A percentile compares a stretch with the other conserved stretches of the same genome.
phyloP scores from a whole-genome alignment of 805 yeast genomes.

The Saccharomyces kudriavzevii region DNA sequence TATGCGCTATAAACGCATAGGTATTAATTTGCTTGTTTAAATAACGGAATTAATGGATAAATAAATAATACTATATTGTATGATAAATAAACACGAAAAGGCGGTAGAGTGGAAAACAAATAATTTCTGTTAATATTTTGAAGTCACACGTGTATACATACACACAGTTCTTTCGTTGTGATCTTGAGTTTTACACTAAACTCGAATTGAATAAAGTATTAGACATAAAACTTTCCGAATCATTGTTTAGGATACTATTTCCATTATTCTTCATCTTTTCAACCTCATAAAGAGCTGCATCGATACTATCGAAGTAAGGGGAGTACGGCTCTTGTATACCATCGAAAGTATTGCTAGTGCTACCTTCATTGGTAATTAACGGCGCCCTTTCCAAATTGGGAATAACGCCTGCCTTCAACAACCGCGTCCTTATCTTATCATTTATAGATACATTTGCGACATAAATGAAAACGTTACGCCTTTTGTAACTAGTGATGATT shows the following conservation, averaged over 20 bases:
- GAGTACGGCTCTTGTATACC: slow-evolving; percentile 3
- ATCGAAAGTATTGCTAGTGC: background rate
- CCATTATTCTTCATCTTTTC: slow-evolving; percentile 1
- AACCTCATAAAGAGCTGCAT: slow-evolving; percentile 10
- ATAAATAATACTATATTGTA: background rate
- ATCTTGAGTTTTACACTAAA: background rate
- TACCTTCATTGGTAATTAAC: background rate
- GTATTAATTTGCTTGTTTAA: no score
- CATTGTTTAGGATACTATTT: background rate
- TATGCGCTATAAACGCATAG: no score
- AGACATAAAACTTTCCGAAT: background rate
- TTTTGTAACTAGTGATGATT: slow-evolving; percentile 49
- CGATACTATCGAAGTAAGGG: slow-evolving; percentile 11
- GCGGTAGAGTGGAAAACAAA: background rate
- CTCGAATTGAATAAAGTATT: background rate
- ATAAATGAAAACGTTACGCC: slow-evolving; percentile 46
- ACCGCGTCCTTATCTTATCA: slow-evolving; percentile 38
- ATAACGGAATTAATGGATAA: background rate
- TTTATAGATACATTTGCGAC: slow-evolving; percentile 53
- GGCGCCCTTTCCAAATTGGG: background rate
- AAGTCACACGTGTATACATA: background rate
- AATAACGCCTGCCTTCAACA: slow-evolving; percentile 49
- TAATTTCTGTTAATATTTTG: background rate
- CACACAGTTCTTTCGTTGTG: background rate
- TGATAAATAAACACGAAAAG: background rate